Evolutionary conservation across 2,329 filamentous ascomycete genomes (phyloP).

Genomic region (Fusarium fracticaudum): DNA sequence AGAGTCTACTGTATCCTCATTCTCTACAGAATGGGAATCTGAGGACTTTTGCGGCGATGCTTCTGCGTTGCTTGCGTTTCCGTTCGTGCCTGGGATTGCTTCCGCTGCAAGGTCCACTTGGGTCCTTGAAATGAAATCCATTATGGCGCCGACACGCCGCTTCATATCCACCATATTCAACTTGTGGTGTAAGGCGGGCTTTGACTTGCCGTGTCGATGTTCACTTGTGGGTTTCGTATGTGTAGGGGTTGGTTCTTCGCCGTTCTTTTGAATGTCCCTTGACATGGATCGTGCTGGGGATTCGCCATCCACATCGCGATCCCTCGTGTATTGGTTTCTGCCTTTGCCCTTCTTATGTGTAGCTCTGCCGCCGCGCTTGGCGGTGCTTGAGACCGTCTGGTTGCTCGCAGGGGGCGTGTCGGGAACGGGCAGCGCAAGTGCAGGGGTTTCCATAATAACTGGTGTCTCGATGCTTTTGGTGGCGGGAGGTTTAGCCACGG

Average conservation of each 20-base stretch:
- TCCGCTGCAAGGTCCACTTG: slow-evolving; percentile 86
- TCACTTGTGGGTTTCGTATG: slow-evolving; percentile 55
- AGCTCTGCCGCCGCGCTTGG: slow-evolving; percentile 69
- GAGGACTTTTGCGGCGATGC: slow-evolving; percentile 52
- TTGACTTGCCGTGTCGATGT: slow-evolving; percentile 64
- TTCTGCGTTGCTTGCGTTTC: slow-evolving; percentile 51
- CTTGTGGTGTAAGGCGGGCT: slow-evolving; percentile 67
- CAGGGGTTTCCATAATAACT: slow-evolving; percentile 40
- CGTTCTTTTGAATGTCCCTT: slow-evolving; percentile 55
- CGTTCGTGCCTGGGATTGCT: slow-evolving; percentile 57
- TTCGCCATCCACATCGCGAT: slow-evolving; percentile 69
- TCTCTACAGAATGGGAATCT: slow-evolving; percentile 38
- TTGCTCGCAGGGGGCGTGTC: slow-evolving; percentile 58
- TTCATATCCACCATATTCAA: slow-evolving; percentile 90
- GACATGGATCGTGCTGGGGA: slow-evolving; percentile 67
- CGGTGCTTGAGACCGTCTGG: slow-evolving; percentile 56
- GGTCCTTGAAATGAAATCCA: slow-evolving; percentile 89
- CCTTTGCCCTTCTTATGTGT: slow-evolving; percentile 74
- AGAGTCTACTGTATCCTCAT: slow-evolving; percentile 37
- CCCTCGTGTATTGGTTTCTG: slow-evolving; percentile 85
- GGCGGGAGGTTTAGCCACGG: slow-evolving; percentile 46
- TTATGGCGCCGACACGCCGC: slow-evolving; percentile 81
- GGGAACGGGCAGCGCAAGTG: slow-evolving; percentile 42
- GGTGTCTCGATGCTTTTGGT: slow-evolving; percentile 48
- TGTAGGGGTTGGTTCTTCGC: slow-evolving; percentile 47